phyloP scores from a whole-genome alignment of 768 basidiomycete species.

The Tylopilus sp. region DNA sequence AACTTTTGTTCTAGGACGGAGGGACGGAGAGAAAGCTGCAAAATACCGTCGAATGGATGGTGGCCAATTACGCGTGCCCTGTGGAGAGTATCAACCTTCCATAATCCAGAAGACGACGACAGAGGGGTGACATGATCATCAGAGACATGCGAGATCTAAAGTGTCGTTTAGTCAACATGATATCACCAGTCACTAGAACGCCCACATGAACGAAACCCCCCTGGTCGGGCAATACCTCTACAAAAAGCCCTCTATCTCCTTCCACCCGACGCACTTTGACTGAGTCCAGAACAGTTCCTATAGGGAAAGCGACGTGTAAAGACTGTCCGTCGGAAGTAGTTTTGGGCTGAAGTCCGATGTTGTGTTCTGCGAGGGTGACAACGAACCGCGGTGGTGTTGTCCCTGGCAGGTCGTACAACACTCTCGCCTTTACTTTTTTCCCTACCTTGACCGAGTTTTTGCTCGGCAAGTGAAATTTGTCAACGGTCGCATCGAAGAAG shows the following conservation, averaged over 20 bases:
- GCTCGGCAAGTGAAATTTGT: constrained; percentile 66
- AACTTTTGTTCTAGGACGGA: constrained; percentile 85
- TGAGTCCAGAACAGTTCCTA: constrained; percentile 69
- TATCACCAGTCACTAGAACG: constrained; percentile 4
- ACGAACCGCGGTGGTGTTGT: constrained; percentile 78
- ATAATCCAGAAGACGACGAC: constrained; percentile 65
- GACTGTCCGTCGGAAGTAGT: constrained; percentile 23
- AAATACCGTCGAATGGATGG: constrained; percentile 79
- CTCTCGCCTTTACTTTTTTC: constrained; percentile 76
- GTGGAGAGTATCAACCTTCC: constrained; percentile 77
- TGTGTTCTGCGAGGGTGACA: constrained; percentile 71
- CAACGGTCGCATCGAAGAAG: constrained; percentile 88
- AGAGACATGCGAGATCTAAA: constrained; percentile 90
- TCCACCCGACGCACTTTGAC: constrained; percentile 77
- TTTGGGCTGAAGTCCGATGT: constrained; percentile 53
- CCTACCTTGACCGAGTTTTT: constrained; percentile 54
- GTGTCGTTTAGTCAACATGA: constrained; percentile 1
- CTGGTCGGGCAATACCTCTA: constrained; percentile 58
- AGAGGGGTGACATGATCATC: constrained; percentile 88
- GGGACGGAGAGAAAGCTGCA: constrained; percentile 83
- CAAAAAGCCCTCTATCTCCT: constrained; percentile 75
- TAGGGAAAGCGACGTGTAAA: constrained; percentile 59
- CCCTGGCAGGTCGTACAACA: constrained; percentile 74
- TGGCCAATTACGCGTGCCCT: constrained; percentile 85
- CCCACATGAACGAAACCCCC: constrained; percentile 88